Percentiles rank a stretch among this genome's conserved stretches.
Evolutionary conservation across 106 monocot genomes (phyloP).

Genomic region (Dioscorea dumetorum): DNA sequence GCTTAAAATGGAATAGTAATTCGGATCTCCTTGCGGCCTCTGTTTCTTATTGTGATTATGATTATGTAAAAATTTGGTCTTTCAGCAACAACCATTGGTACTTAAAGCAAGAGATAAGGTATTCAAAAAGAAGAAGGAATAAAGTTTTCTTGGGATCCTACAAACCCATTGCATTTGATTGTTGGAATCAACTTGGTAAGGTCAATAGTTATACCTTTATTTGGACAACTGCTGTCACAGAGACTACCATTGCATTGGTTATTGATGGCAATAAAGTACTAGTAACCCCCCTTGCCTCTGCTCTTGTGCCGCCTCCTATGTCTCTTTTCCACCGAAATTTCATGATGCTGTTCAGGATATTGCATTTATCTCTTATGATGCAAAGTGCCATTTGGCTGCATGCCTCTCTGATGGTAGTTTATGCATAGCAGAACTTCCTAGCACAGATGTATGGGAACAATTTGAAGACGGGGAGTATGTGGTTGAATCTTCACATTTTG

Average conservation of each 20-base stretch:
- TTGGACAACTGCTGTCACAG: conserved; percentile 76
- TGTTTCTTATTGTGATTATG: conserved; percentile 37
- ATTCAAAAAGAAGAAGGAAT: conserved; percentile 45
- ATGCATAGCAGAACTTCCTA: conserved; percentile 58
- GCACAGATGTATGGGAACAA: conserved; percentile 48
- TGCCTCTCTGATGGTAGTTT: conserved; percentile 69
- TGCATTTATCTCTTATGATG: conserved; percentile 40
- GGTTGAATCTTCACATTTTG: conserved; percentile 32
- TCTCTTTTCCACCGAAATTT: conserved; percentile 74
- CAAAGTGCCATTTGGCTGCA: conserved; percentile 56
- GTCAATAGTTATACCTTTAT: conserved; percentile 57
- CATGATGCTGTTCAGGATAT: conserved; percentile 47
- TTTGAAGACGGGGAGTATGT: conserved; percentile 58
- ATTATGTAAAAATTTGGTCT: conserved; percentile 76
- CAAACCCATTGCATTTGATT: conserved; percentile 71
- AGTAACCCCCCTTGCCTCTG: conserved; percentile 72
- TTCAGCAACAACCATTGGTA: conserved; percentile 96
- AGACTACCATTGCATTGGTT: conserved; percentile 66
- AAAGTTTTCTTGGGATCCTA: conserved; percentile 83
- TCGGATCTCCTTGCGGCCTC: conserved; percentile 84
- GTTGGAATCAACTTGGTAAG: conserved; percentile 72
- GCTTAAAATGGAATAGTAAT: conserved; percentile 82
- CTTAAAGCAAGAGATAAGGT: conserved; percentile 90
- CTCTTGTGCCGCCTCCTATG: conserved; percentile 91
- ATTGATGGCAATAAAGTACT: conserved; percentile 60